Evolutionary conservation across 169 alveolate genomes (phyloP).

Genomic region (Neospora caninum): DNA sequence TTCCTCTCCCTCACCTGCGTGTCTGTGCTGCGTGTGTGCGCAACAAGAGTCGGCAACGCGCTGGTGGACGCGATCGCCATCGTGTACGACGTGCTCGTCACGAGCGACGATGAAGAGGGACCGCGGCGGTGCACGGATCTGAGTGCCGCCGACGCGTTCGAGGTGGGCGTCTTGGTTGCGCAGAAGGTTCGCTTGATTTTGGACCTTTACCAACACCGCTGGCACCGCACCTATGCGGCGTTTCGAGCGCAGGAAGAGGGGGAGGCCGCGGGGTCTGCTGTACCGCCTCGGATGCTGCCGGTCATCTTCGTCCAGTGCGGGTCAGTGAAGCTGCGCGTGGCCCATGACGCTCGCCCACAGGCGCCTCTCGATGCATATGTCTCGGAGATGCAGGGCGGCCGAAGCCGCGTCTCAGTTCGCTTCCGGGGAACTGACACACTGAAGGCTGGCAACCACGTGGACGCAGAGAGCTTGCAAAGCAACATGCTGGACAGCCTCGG

Average conservation of each 20-base stretch:
- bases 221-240: background rate
- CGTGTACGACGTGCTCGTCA: background rate
- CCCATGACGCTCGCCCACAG: background rate
- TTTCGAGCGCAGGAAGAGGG: background rate
- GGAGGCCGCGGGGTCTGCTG: background rate
- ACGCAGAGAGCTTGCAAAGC: background rate
- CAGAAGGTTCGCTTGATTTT: background rate
- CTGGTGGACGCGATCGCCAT: constrained; percentile 22
- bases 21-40: too few relatives aligned
- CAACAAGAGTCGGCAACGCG: background rate
- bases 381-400: background rate
- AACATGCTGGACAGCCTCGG: background rate
- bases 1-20: too few relatives aligned
- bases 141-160: background rate
- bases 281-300: background rate
- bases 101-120: constrained; percentile 10
- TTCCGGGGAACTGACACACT: background rate
- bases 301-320: background rate
- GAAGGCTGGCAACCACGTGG: background rate
- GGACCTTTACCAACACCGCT: background rate
- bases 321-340: background rate
- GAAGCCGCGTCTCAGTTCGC: background rate
- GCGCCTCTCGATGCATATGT: background rate
- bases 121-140: background rate
- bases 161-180: background rate